Percentiles rank a stretch among this genome's conserved stretches.
These are phyloP conservation scores for Crassisporium funariophilum DNA, from an alignment of 768 basidiomycete genomes.

Conservation along the genomic window DNA sequence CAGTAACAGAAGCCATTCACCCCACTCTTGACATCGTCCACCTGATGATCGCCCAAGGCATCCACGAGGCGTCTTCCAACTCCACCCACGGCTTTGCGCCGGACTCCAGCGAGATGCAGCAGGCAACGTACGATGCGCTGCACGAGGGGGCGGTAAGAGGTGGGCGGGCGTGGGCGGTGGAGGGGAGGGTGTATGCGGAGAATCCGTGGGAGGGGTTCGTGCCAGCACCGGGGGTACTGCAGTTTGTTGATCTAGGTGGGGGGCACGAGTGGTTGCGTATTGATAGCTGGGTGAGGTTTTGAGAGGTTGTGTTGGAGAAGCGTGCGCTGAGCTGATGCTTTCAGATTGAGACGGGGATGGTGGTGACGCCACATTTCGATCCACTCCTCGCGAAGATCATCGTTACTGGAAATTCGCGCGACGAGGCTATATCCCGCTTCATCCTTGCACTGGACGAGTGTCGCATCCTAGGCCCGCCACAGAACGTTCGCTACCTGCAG, in stretches of 20 bases:
- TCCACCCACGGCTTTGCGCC: conserved; percentile 9
- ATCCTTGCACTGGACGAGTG: conserved; percentile 35
- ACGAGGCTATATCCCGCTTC: conserved; percentile 48
- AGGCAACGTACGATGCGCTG: conserved; percentile 35
- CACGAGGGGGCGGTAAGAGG: conserved; percentile 1
- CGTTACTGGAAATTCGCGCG: conserved; percentile 47
- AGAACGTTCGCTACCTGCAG: conserved; percentile 55
- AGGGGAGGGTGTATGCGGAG: conserved; percentile 64
- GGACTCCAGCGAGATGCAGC: conserved; percentile 33
- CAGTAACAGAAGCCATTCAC: conserved; percentile 59
- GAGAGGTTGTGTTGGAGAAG: neutral
- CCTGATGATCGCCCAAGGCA: conserved; percentile 63
- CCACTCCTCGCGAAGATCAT: conserved; percentile 64
- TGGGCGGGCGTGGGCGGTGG: conserved; percentile 45
- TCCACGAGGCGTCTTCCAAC: conserved; percentile 38
- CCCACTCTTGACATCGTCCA: conserved; percentile 62
- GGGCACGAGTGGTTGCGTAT: conserved; percentile 55
- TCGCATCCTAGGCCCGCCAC: conserved; percentile 58
- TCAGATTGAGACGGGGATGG: conserved; percentile 53
- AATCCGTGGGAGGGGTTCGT: conserved; percentile 58
- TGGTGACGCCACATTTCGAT: conserved; percentile 56
- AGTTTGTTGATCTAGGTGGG: conserved; percentile 44
- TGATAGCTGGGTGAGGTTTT: conserved; percentile 53
- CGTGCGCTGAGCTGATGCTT: neutral
- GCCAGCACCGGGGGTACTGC: conserved; percentile 65